These are phyloP conservation scores for Paratinospora sagittata DNA, from an alignment of 164 flowering plant species.

Conservation along the genomic window DNA sequence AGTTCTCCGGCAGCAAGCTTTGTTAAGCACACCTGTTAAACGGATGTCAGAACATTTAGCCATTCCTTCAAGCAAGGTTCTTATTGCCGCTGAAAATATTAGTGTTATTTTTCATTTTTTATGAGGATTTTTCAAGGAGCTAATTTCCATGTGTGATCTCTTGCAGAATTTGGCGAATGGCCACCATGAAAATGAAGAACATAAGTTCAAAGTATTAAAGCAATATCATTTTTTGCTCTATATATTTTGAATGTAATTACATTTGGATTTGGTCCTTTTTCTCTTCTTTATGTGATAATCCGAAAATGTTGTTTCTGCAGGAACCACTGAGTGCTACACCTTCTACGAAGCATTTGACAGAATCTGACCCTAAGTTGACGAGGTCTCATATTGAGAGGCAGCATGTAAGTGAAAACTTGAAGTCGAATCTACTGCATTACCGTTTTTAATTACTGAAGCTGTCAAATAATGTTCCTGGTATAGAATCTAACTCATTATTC, in stretches of 20 bases:
- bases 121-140: background rate
- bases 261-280: background rate
- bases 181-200: constrained; percentile 47
- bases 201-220: constrained; percentile 33
- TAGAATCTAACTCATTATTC: background rate
- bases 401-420: constrained; percentile 45
- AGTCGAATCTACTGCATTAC: constrained; percentile 2
- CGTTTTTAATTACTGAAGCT: background rate
- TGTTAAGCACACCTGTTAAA: constrained; percentile 47
- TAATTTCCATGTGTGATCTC: background rate
- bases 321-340: constrained; percentile 53
- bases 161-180: constrained; percentile 80
- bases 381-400: constrained; percentile 70
- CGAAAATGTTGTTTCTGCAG: constrained; percentile 34
- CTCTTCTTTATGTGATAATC: background rate
- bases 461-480: too few relatives aligned
- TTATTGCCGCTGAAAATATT: background rate
- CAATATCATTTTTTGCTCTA: constrained; percentile 3
- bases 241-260: too few relatives aligned
- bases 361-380: constrained; percentile 54
- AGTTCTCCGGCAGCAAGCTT: constrained; percentile 63
- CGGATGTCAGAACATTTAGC: constrained; percentile 42
- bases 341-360: constrained; percentile 37
- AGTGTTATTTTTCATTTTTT: background rate
- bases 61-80: constrained; percentile 36